Percentiles rank a stretch among this genome's conserved stretches.
phyloP scores from a whole-genome alignment of 2,329 filamentous ascomycete genomes.

The Magnaporthiopsis poae region DNA sequence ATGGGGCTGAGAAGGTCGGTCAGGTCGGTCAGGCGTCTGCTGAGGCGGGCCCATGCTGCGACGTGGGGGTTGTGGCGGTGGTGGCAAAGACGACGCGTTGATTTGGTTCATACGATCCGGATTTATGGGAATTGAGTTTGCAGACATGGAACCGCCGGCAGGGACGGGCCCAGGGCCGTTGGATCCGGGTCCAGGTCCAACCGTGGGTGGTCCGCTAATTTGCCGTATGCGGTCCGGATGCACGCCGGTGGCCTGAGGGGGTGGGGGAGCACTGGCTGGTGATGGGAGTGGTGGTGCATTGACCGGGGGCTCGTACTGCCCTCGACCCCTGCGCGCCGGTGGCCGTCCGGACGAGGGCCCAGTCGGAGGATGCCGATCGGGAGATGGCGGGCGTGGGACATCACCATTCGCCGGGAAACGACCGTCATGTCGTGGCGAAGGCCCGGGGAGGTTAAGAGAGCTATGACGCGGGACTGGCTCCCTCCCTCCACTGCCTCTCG shows the following conservation, averaged over 20 bases:
- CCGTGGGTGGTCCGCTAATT: slow-evolving; percentile 18
- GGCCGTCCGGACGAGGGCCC: slow-evolving; percentile 40
- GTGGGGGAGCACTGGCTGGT: slow-evolving; percentile 12
- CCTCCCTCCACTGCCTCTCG: slow-evolving; percentile 28
- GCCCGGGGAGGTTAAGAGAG: slow-evolving; percentile 28
- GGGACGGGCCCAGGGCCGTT: slow-evolving; percentile 13
- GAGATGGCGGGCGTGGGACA: slow-evolving; percentile 31
- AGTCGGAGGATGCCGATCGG: slow-evolving; percentile 43
- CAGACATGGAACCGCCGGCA: slow-evolving; percentile 20
- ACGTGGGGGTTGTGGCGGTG: slow-evolving; percentile 18
- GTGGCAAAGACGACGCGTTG: slow-evolving; percentile 14
- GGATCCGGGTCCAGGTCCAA: slow-evolving; percentile 7
- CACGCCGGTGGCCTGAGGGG: slow-evolving; percentile 17
- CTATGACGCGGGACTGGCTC: slow-evolving; percentile 11
- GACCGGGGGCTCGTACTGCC: slow-evolving; percentile 27
- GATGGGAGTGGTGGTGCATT: slow-evolving; percentile 12
- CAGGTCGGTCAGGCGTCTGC: slow-evolving; percentile 5
- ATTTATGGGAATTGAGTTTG: slow-evolving; percentile 39
- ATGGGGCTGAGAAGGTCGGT: neutral
- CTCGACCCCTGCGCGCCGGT: slow-evolving; percentile 9
- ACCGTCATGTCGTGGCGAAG: slow-evolving; percentile 31
- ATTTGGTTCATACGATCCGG: slow-evolving; percentile 31
- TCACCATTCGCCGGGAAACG: slow-evolving; percentile 30
- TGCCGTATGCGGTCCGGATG: slow-evolving; percentile 35
- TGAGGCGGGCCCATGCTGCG: slow-evolving; percentile 5